Base-by-base conservation (phyloP, 257 asterid genomes). In the Nicotiana undulata region DNA sequence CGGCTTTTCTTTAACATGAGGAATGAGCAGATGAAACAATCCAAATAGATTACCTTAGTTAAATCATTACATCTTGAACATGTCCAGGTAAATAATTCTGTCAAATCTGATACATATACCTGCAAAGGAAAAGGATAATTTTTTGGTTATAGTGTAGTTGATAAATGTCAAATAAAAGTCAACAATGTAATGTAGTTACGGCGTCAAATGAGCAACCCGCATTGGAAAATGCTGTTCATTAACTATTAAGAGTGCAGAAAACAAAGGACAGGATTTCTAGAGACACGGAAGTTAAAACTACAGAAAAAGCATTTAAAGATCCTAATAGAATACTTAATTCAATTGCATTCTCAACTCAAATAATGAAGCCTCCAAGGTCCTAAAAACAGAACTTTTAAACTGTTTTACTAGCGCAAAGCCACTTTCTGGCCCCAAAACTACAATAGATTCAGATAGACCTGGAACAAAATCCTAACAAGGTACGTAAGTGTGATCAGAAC, bases 81-180 rank as follows among this genome's bases (percentile, higher is more conserved):
- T 65, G 99, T 96, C 99, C 99, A 96, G 8, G 97, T 87, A 87
- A 96, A 91, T 86, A 96, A 81, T 86, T 93, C 93, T 0, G 92
- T 87, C 79, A 94, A 87, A 87, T 96, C 99, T 52, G 98, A 93
- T 87, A 94, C 22, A 85, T 96, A 96, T 31, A 90, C 99, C 99
- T 96, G 92, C 87, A 82, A 85, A 49, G 65, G 65, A 65, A 85
- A 85, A n/a, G 75, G 20, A 9, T 40, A 26, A 26, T 53, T 61
- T 52, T 59, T 76, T 76, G 83, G 61, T 51, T 16, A 51, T 53
- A 68, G 63, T 51, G 26, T 49, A 49, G 22, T 29, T 46, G 75
- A 49, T 20, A 8, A 70, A 5, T 44, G 64, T 46, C 76, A 79
- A 17, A 17, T 9, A 28, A 31, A 77, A 59, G 60, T 46, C 18